These are phyloP conservation scores for Lomentospora prolificans DNA, from an alignment of 2,329 filamentous ascomycete species.

Conservation along the genomic window DNA sequence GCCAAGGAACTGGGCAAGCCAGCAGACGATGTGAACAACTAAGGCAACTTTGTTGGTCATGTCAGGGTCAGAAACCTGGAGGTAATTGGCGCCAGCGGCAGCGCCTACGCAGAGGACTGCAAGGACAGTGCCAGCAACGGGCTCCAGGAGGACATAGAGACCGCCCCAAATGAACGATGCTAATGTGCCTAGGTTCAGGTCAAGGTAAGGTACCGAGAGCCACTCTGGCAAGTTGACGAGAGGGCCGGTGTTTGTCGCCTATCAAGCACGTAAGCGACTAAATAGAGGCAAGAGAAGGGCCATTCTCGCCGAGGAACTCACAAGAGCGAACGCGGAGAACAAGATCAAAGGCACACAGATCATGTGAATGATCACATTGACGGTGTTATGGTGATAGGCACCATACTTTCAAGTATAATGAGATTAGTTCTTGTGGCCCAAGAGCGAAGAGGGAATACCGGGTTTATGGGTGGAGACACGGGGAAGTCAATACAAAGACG, in stretches of 20 bases:
- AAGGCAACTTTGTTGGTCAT: slow-evolving; percentile 48
- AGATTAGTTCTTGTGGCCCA: slow-evolving; percentile 2
- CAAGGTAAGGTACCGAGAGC: slow-evolving; percentile 57
- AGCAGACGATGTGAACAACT: slow-evolving; percentile 61
- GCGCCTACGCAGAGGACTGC: slow-evolving; percentile 66
- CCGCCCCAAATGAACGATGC: slow-evolving; percentile 58
- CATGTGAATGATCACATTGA: slow-evolving; percentile 73
- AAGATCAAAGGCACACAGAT: slow-evolving; percentile 69
- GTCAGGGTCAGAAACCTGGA: slow-evolving; percentile 48
- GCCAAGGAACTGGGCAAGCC: slow-evolving; percentile 85
- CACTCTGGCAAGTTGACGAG: slow-evolving; percentile 56
- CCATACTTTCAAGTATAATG: slow-evolving; percentile 54
- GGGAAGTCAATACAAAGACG: slow-evolving; percentile 55
- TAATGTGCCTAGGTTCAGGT: slow-evolving; percentile 57
- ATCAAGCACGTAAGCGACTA: slow-evolving; percentile 1
- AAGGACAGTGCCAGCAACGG: slow-evolving; percentile 74
- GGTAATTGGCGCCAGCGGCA: slow-evolving; percentile 66
- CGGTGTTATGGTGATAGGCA: slow-evolving; percentile 68
- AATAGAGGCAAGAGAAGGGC: slow-evolving; percentile 13
- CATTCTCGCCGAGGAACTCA: neutral
- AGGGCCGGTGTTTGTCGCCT: slow-evolving; percentile 54
- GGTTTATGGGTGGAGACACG: slow-evolving; percentile 3
- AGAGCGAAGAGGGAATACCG: slow-evolving; percentile 3
- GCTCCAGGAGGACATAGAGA: slow-evolving; percentile 86
- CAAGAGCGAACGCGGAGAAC: slow-evolving; percentile 33